Evolutionary conservation across 257 asterid genomes (phyloP).

Genomic region (Hygrophila difformis): DNA sequence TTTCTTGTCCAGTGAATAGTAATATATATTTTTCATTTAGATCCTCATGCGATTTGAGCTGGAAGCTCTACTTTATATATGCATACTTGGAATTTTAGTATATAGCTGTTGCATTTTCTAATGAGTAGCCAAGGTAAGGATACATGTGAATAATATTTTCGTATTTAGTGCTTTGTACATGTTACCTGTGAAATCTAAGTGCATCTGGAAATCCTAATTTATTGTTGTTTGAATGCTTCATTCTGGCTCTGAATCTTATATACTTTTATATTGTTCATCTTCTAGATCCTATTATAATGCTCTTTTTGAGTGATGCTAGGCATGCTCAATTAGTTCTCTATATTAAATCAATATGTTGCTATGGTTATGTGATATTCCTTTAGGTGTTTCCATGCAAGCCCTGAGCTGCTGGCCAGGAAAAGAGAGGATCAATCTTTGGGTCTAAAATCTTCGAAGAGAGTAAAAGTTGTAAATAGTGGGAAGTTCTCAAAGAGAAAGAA

Average conservation of each 20-base stretch:
- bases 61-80: no score
- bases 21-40: constrained; percentile 3
- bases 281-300: neutral
- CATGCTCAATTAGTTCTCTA: neutral
- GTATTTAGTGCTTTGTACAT: constrained; percentile 4
- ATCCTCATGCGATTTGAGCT: neutral
- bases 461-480: constrained; percentile 45
- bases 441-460: constrained; percentile 38
- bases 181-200: neutral
- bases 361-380: constrained; percentile 10
- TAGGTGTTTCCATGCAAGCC: constrained; percentile 73
- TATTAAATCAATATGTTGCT: constrained; percentile 11
- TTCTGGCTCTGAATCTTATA: constrained; percentile 4
- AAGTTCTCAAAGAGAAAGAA: constrained; percentile 71
- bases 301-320: constrained; percentile 7
- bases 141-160: neutral
- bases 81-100: neutral
- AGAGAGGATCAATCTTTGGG: constrained; percentile 42
- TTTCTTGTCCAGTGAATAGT: neutral
- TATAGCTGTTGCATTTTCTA: neutral
- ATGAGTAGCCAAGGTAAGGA: neutral
- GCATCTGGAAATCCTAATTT: constrained; percentile 1
- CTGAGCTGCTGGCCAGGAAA: constrained; percentile 36
- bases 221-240: neutral
- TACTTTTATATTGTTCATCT: constrained; percentile 3